Evolutionary conservation across 1,284 basidiomycete species (phyloP).

Genomic region (Lentinula novae-zelandiae): DNA sequence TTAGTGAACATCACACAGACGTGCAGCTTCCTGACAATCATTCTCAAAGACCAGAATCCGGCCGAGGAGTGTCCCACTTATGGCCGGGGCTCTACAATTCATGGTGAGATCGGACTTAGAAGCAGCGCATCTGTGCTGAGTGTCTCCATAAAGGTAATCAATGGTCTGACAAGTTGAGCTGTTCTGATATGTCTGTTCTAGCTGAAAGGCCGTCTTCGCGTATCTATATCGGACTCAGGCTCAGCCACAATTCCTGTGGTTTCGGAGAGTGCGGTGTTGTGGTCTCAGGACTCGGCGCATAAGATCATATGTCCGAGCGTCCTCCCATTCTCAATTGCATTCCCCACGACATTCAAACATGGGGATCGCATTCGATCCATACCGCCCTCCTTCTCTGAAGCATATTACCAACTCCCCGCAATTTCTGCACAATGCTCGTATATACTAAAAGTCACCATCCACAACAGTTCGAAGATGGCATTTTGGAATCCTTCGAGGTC

Average conservation of each 20-base stretch:
- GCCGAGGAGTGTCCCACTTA: slow-evolving; percentile 26
- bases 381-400: slow-evolving; percentile 39
- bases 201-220: slow-evolving; percentile 36
- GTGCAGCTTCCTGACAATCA: slow-evolving; percentile 29
- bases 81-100: slow-evolving; percentile 26
- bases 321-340: slow-evolving; percentile 35
- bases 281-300: slow-evolving; percentile 23
- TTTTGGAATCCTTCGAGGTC: slow-evolving; percentile 31
- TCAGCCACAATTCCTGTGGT: slow-evolving; percentile 24
- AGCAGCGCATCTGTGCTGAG: slow-evolving; percentile 23
- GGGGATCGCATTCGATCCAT: slow-evolving; percentile 27
- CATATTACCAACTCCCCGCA: slow-evolving; percentile 31
- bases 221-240: slow-evolving; percentile 34
- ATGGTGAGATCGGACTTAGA: slow-evolving; percentile 30
- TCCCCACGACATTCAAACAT: slow-evolving; percentile 33
- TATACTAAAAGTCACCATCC: slow-evolving; percentile 31
- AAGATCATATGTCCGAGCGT: slow-evolving; percentile 30
- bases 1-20: slow-evolving; percentile 23
- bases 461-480: slow-evolving; percentile 21
- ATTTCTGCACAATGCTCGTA: slow-evolving; percentile 33
- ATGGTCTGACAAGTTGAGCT: neutral
- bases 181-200: slow-evolving; percentile 17
- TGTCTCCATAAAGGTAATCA: slow-evolving; percentile 31
- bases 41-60: slow-evolving; percentile 31
- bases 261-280: slow-evolving; percentile 26